Percentiles rank a stretch among this genome's conserved stretches.
These are phyloP conservation scores for Peronospora destructor DNA, from an alignment of 352 stramenopile species.

Conservation along the genomic window DNA sequence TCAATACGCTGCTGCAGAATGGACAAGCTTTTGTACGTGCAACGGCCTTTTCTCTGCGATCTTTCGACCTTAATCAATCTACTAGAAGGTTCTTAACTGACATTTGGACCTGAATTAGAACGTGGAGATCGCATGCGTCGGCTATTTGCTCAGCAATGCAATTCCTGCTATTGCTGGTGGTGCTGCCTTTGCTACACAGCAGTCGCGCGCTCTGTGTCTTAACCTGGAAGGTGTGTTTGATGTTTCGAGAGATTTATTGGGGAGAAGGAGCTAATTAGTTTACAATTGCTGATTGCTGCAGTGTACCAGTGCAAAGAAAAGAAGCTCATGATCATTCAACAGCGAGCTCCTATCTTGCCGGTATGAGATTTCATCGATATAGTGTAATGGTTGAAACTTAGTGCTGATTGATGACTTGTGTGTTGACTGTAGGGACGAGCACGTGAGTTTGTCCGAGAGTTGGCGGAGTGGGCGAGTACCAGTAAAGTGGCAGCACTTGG, in stretches of 20 bases:
- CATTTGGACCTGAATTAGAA: slow-evolving; percentile 20
- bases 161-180: slow-evolving; percentile 56
- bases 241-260: neutral
- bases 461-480: slow-evolving; percentile 45
- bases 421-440: slow-evolving; percentile 39
- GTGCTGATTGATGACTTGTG: neutral
- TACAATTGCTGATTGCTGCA: slow-evolving; percentile 18
- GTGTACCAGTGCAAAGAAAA: slow-evolving; percentile 57
- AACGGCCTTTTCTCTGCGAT: neutral
- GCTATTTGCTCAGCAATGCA: slow-evolving; percentile 54
- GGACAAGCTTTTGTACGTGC: slow-evolving; percentile 38
- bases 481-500: slow-evolving; percentile 44
- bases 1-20: slow-evolving; percentile 66
- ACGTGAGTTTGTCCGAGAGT: slow-evolving; percentile 40
- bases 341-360: slow-evolving; percentile 47
- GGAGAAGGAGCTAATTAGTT: neutral
- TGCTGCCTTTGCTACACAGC: slow-evolving; percentile 43
- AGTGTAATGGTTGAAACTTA: neutral
- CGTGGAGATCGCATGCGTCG: slow-evolving; percentile 36
- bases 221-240: slow-evolving; percentile 60
- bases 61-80: neutral
- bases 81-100: slow-evolving; percentile 8
- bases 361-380: slow-evolving; percentile 17
- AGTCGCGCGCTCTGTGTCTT: slow-evolving; percentile 44
- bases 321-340: slow-evolving; percentile 71